Conservation (phyloP, 192 early-diverging fungal genomes). For the Entophlyctis helioformis region DNA sequence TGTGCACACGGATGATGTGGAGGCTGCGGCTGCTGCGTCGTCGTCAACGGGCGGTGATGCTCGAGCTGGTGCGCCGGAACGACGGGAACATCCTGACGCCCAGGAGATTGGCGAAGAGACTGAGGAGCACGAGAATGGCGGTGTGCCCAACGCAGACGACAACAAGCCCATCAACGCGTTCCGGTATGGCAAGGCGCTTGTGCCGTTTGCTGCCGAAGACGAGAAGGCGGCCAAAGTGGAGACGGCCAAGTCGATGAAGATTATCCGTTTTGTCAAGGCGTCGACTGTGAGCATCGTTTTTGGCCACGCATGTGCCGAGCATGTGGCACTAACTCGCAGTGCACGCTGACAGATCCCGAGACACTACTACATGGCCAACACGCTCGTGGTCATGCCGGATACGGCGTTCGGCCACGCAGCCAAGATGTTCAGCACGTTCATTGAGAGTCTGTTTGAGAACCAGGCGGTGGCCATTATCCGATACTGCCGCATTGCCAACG, state of each 20-base stretch:
- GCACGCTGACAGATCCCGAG: constrained; percentile 31
- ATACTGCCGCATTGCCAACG: constrained; percentile 35
- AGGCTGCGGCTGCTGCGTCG: neutral
- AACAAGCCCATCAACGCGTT: constrained; percentile 52
- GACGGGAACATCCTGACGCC: neutral
- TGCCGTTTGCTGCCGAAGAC: constrained; percentile 51
- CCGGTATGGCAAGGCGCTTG: constrained; percentile 52
- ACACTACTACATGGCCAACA: constrained; percentile 39
- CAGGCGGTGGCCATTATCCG: constrained; percentile 45
- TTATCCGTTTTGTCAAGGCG: constrained; percentile 51
- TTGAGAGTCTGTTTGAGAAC: constrained; percentile 35
- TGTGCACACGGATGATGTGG: constrained; percentile 8
- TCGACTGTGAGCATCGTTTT: constrained; percentile 22
- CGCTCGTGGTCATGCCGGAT: constrained; percentile 36
- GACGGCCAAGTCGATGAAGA: constrained; percentile 41
- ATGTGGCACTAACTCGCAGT: neutral
- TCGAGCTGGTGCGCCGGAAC: neutral
- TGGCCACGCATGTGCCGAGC: neutral
- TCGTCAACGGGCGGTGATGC: neutral
- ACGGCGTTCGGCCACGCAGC: constrained; percentile 18
- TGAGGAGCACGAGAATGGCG: constrained; percentile 8
- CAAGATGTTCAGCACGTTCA: constrained; percentile 34
- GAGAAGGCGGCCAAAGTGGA: constrained; percentile 42
- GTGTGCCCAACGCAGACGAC: constrained; percentile 11
- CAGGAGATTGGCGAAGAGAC: constrained; percentile 3